Conservation (phyloP, 495 filamentous ascomycete genomes). For the Evansstolkia leycettana region DNA sequence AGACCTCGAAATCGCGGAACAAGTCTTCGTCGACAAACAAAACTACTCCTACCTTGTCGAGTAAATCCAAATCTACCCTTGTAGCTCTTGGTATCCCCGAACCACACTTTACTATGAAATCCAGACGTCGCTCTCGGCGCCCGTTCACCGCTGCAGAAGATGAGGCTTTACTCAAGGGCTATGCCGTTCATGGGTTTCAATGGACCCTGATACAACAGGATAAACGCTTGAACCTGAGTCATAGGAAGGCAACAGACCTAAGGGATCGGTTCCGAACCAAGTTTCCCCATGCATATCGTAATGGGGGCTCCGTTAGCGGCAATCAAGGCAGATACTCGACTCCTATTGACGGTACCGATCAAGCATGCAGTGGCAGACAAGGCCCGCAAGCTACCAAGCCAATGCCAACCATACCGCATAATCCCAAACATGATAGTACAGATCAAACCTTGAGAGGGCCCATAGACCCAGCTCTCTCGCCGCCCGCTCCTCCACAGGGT, state of each 20-base stretch:
- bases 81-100: slow-evolving; percentile 26
- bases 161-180: slow-evolving; percentile 61
- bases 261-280: slow-evolving; percentile 73
- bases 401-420: background rate
- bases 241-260: slow-evolving; percentile 64
- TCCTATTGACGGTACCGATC: slow-evolving; percentile 3
- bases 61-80: slow-evolving; percentile 18
- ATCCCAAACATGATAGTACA: slow-evolving; percentile 6
- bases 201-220: slow-evolving; percentile 78
- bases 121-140: slow-evolving; percentile 32
- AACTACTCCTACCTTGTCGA: slow-evolving; percentile 9
- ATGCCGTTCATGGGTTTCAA: slow-evolving; percentile 58
- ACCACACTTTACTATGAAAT: slow-evolving; percentile 22
- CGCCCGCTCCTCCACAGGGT: slow-evolving; percentile 17
- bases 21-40: slow-evolving; percentile 7
- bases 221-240: slow-evolving; percentile 47
- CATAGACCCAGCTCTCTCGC: slow-evolving; percentile 20
- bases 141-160: slow-evolving; percentile 69
- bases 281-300: slow-evolving; percentile 60
- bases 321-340: slow-evolving; percentile 6
- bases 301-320: slow-evolving; percentile 32
- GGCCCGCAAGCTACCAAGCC: slow-evolving; percentile 4
- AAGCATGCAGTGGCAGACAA: background rate
- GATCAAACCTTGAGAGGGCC: slow-evolving; percentile 2
- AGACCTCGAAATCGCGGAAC: slow-evolving; percentile 2